Conservation (phyloP, 495 filamentous ascomycete genomes). For the Sabuloglossum arenarium region DNA sequence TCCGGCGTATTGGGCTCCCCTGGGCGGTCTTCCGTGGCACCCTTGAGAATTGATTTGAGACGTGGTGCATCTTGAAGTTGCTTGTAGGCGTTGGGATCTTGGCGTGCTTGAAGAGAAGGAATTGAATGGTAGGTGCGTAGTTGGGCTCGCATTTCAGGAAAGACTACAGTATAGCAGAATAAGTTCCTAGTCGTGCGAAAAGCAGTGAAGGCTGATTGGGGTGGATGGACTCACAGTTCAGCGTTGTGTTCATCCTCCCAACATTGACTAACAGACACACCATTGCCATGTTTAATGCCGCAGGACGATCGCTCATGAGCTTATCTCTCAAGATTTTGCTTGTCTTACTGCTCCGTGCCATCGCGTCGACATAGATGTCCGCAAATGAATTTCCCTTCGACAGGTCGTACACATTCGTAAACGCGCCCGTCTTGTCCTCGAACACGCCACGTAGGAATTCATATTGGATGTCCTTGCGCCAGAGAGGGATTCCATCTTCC, state of each 20-base stretch:
- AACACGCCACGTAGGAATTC: slow-evolving; percentile 87
- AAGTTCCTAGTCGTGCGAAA: background rate
- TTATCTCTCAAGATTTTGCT: slow-evolving; percentile 97
- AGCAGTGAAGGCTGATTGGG: background rate
- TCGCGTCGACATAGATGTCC: slow-evolving; percentile 92
- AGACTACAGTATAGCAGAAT: slow-evolving; percentile 35
- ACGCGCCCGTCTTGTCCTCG: slow-evolving; percentile 62
- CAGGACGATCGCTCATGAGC: slow-evolving; percentile 74
- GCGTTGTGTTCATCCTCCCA: slow-evolving; percentile 93
- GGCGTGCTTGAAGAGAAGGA: slow-evolving; percentile 81
- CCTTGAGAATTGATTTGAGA: slow-evolving; percentile 92
- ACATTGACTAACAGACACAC: slow-evolving; percentile 94
- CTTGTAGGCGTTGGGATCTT: slow-evolving; percentile 92
- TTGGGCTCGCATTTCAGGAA: slow-evolving; percentile 97
- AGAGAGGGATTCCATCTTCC: slow-evolving; percentile 87
- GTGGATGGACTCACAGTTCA: slow-evolving; percentile 53
- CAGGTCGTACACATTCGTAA: slow-evolving; percentile 64
- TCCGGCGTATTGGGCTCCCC: slow-evolving; percentile 70
- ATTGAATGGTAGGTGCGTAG: slow-evolving; percentile 96
- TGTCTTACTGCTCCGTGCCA: slow-evolving; percentile 96
- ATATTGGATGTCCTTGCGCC: slow-evolving; percentile 94
- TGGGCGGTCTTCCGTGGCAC: slow-evolving; percentile 71
- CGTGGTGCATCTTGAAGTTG: slow-evolving; percentile 92
- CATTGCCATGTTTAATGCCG: slow-evolving; percentile 97
- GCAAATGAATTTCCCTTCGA: slow-evolving; percentile 67